Conservation (phyloP, 2,329 filamentous ascomycete genomes). For the Talaromyces atroroseus region DNA sequence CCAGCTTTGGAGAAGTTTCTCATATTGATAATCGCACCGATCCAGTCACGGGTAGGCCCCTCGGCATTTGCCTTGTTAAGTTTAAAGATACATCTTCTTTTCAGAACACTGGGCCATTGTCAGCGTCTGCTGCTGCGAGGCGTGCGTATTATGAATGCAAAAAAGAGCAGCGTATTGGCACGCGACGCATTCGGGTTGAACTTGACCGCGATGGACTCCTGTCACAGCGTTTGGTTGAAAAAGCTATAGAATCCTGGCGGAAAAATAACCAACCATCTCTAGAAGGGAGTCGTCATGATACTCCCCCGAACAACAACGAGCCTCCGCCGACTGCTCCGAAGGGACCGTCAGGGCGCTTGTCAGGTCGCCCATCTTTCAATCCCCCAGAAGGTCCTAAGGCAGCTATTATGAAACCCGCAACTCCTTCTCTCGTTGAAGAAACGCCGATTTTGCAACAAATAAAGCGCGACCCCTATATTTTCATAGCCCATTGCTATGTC, state of each 20-base stretch:
- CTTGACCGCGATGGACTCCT: constrained; percentile 83
- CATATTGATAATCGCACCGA: constrained; percentile 93
- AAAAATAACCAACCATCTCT: constrained; percentile 37
- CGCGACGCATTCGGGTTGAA: constrained; percentile 71
- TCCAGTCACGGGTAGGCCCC: constrained; percentile 85
- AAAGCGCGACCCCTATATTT: constrained; percentile 78
- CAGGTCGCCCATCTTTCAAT: constrained; percentile 27
- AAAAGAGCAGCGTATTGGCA: constrained; percentile 73
- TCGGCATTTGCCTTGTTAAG: constrained; percentile 87
- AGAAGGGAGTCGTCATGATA: constrained; percentile 30
- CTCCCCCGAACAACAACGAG: constrained; percentile 47
- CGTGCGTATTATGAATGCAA: constrained; percentile 67
- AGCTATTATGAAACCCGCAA: constrained; percentile 23
- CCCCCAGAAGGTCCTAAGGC: constrained; percentile 38
- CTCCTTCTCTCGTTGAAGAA: constrained; percentile 56
- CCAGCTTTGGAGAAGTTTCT: constrained; percentile 63
- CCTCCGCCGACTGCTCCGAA: constrained; percentile 82
- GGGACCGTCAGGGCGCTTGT: constrained; percentile 63
- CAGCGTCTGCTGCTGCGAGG: constrained; percentile 75
- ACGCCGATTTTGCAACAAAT: constrained; percentile 64
- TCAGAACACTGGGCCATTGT: constrained; percentile 50
- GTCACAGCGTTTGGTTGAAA: constrained; percentile 72
- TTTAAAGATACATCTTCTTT: constrained; percentile 67
- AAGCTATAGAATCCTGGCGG: constrained; percentile 63
- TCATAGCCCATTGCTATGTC: constrained; percentile 79